A percentile compares a stretch with the other conserved stretches of the same genome.
phyloP scores from a whole-genome alignment of 805 yeast species.

The Ogataea nakhonphanomensis region DNA sequence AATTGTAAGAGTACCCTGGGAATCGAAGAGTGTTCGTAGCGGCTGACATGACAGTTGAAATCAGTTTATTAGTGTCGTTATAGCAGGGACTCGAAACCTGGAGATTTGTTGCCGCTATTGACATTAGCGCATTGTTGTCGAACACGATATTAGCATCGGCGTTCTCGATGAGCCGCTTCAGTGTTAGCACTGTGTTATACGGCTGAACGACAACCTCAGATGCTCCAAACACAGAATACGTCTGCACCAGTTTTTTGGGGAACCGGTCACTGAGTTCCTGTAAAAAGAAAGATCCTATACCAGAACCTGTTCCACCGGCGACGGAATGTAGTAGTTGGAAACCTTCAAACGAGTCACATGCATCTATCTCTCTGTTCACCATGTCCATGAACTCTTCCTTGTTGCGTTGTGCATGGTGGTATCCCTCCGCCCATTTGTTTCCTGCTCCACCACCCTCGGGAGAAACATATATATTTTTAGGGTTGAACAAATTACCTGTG shows the following conservation, averaged over 20 bases:
- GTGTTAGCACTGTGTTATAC: constrained; percentile 80
- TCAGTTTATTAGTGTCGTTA: constrained; percentile 77
- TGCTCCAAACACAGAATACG: constrained; percentile 83
- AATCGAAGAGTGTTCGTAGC: constrained; percentile 84
- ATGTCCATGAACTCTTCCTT: constrained; percentile 75
- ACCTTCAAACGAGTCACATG: constrained; percentile 84
- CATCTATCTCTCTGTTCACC: constrained; percentile 86
- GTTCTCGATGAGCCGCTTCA: constrained; percentile 75
- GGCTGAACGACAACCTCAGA: constrained; percentile 99
- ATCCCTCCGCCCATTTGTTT: constrained; percentile 93
- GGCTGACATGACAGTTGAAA: constrained; percentile 79
- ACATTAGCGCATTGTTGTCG: constrained; percentile 80
- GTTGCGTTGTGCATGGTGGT: constrained; percentile 63
- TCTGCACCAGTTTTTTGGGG: constrained; percentile 76
- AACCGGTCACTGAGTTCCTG: constrained; percentile 79
- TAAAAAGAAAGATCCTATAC: constrained; percentile 79
- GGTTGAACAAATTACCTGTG: constrained; percentile 66
- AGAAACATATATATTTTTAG: constrained; percentile 74
- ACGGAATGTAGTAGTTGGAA: constrained; percentile 91
- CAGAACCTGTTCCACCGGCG: constrained; percentile 99
- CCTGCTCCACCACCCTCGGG: constrained; percentile 93
- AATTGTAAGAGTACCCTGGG: constrained; percentile 89
- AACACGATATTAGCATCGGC: constrained; percentile 88
- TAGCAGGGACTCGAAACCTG: constrained; percentile 61
- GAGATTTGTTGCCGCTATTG: constrained; percentile 63